Evolutionary conservation across 306 rosid genomes (phyloP).

Genomic region (Acacia melanoxylon): DNA sequence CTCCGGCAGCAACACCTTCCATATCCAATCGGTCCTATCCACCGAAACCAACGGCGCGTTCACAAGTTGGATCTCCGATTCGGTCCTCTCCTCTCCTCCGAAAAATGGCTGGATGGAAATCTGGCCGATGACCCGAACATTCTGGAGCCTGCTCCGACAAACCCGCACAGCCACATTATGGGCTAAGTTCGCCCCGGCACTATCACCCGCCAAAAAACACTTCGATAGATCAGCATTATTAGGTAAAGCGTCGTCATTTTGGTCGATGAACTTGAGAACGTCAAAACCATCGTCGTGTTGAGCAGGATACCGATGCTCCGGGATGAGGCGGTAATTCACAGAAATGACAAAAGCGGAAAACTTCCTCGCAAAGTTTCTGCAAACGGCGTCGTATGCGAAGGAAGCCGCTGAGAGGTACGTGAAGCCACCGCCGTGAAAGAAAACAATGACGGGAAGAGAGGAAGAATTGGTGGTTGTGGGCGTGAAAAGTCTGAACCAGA

Average conservation of each 20-base stretch:
- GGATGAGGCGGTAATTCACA: constrained; percentile 71
- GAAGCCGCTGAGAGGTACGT: constrained; percentile 45
- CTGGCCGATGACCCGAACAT: constrained; percentile 34
- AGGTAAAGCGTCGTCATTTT: constrained; percentile 34
- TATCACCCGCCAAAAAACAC: constrained; percentile 70
- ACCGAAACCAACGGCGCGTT: constrained; percentile 43
- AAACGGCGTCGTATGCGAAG: constrained; percentile 45
- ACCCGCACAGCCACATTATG: constrained; percentile 62
- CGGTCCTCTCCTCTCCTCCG: constrained; percentile 73
- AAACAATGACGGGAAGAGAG: constrained; percentile 45
- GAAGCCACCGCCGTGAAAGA: constrained; percentile 78
- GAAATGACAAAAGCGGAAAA: constrained; percentile 56
- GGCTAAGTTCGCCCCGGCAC: constrained; percentile 82
- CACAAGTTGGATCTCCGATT: constrained; percentile 48
- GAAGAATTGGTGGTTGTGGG: constrained; percentile 27
- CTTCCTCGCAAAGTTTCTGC: constrained; percentile 44
- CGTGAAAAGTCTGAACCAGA: constrained; percentile 62
- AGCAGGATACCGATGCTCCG: constrained; percentile 62
- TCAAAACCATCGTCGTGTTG: constrained; percentile 77
- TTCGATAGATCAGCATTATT: constrained; percentile 46
- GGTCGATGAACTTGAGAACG: constrained; percentile 46
- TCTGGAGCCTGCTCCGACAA: neutral
- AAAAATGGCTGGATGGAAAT: constrained; percentile 73
- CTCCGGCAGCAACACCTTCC: constrained; percentile 62
- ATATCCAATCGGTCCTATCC: constrained; percentile 56